Conservation (phyloP, 176 grass and related monocot genomes). For the Hordeum marinum region DNA sequence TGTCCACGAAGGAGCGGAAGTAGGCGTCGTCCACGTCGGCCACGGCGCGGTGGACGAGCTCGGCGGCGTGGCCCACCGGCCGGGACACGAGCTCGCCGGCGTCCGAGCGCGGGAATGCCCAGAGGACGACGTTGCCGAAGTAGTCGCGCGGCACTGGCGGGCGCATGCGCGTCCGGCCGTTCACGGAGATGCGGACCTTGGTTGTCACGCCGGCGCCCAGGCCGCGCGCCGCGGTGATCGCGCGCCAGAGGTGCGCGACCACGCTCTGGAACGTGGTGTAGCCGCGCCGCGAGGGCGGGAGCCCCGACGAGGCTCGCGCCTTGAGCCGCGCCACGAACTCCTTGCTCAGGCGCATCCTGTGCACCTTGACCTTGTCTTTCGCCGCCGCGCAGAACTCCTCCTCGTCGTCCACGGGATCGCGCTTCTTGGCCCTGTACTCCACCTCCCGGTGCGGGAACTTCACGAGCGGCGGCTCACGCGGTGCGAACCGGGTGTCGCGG, state of each 20-base stretch:
- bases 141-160: slow-evolving; percentile 23
- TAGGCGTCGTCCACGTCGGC: slow-evolving; percentile 12
- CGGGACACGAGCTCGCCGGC: slow-evolving; percentile 14
- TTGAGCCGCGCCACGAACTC: slow-evolving; percentile 55
- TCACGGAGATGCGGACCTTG: slow-evolving; percentile 25
- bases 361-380: slow-evolving; percentile 48
- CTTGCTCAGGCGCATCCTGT: slow-evolving; percentile 52
- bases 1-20: slow-evolving; percentile 28
- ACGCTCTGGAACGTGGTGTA: slow-evolving; percentile 56
- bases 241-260: slow-evolving; percentile 53
- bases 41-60: slow-evolving; percentile 23
- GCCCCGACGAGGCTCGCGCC: slow-evolving; percentile 19
- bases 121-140: slow-evolving; percentile 47
- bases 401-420: fast-evolving
- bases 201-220: slow-evolving; percentile 6
- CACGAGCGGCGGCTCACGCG: slow-evolving; percentile 25
- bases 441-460: slow-evolving; percentile 37
- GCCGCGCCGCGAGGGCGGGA: slow-evolving; percentile 1
- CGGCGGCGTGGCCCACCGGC: neutral
- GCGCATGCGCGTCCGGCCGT: slow-evolving; percentile 32
- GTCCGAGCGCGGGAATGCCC: slow-evolving; percentile 23
- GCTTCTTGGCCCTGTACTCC: slow-evolving; percentile 25
- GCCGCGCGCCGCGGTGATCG: slow-evolving; percentile 23
- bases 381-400: slow-evolving; percentile 1
- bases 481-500: slow-evolving; percentile 31